phyloP scores from a whole-genome alignment of 2,329 filamentous ascomycete species.

The Coniochaeta ligniaria region DNA sequence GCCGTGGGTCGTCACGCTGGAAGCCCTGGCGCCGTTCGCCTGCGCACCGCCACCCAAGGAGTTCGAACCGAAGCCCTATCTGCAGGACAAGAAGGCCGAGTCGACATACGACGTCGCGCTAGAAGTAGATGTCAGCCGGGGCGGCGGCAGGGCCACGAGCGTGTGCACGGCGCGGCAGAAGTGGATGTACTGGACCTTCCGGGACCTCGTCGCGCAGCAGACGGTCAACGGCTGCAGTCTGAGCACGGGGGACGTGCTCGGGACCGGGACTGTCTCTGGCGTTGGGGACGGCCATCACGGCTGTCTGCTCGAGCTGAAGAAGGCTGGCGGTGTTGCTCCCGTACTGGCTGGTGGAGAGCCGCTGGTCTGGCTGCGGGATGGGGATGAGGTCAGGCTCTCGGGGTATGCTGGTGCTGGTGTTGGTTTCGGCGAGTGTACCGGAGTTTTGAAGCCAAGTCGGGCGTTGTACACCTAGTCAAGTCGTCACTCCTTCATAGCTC shows the following conservation, averaged over 20 bases:
- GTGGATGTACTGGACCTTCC: conserved; percentile 29
- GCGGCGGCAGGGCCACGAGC: conserved; percentile 4
- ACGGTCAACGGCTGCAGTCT: conserved; percentile 28
- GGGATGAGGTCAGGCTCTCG: conserved; percentile 28
- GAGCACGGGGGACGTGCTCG: conserved; percentile 31
- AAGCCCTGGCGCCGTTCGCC: conserved; percentile 51
- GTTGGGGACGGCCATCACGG: conserved; percentile 23
- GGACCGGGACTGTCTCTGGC: conserved; percentile 33
- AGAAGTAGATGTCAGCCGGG: conserved; percentile 14
- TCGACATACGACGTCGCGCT: conserved; percentile 26
- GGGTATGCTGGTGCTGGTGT: conserved; percentile 33
- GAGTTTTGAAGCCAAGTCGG: conserved; percentile 8
- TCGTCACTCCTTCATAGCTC: too few relatives aligned
- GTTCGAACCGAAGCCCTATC: conserved; percentile 20
- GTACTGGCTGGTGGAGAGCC: conserved; percentile 20
- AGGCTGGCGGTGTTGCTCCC: conserved; percentile 24
- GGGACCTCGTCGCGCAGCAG: conserved; percentile 28
- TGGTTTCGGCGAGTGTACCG: conserved; percentile 29
- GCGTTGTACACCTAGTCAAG: conserved; percentile 13
- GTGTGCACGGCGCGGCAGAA: conserved; percentile 1
- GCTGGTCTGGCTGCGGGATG: conserved; percentile 29
- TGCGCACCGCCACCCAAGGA: conserved; percentile 24
- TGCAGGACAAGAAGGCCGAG: conserved; percentile 23
- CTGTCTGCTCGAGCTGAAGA: conserved; percentile 31
- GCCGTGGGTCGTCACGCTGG: conserved; percentile 54